These are phyloP conservation scores for Solanum rostratum DNA, from an alignment of 257 asterid genomes.

Conservation along the genomic window DNA sequence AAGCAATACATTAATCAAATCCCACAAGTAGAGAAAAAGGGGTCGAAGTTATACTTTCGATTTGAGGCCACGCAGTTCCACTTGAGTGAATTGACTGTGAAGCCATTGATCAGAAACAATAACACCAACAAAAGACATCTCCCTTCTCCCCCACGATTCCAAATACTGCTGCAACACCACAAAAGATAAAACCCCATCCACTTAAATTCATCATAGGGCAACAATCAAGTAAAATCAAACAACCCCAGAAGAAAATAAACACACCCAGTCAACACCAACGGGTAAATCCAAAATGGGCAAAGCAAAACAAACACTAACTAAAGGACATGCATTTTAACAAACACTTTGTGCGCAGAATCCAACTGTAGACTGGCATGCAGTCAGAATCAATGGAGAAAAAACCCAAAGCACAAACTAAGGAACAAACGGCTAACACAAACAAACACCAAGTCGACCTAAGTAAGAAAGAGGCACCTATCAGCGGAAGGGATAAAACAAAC, in stretches of 20 bases:
- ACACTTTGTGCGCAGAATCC: no score
- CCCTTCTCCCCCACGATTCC: constrained; percentile 26
- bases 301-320: background rate
- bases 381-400: no score
- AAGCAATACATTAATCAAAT: background rate
- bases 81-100: constrained; percentile 92
- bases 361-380: no score
- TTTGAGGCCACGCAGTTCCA: constrained; percentile 78
- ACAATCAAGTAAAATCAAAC: background rate
- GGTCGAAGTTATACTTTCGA: constrained; percentile 41
- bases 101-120: constrained; percentile 93
- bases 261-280: background rate
- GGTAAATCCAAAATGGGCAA: constrained; percentile 1
- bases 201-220: background rate
- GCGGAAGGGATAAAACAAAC: no score
- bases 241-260: background rate
- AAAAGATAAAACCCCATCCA: background rate
- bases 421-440: no score
- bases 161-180: background rate
- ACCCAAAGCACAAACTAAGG: no score
- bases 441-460: no score
- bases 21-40: background rate
- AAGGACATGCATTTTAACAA: no score
- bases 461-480: no score
- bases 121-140: constrained; percentile 82